Conservation (phyloP, 192 early-diverging fungal species). For the Coemansia sp. region DNA sequence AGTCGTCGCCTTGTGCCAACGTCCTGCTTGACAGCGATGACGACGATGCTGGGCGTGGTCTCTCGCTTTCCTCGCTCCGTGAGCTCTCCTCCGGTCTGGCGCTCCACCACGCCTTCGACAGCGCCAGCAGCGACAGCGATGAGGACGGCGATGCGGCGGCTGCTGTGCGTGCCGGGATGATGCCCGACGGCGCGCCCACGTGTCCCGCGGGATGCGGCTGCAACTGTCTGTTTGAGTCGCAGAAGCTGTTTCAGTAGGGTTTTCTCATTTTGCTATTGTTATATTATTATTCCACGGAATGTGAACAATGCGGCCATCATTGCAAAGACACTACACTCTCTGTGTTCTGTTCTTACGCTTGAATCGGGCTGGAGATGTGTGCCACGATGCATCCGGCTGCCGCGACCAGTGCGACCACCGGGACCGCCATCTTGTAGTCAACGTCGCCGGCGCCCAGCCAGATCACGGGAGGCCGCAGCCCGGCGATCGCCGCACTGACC, state of each 20-base stretch:
- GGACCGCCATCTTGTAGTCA: slow-evolving; percentile 82
- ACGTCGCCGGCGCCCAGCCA: slow-evolving; percentile 82
- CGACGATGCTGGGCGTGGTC: no score
- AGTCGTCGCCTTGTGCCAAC: no score
- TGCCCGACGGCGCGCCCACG: slow-evolving; percentile 35
- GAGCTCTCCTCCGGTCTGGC: background rate
- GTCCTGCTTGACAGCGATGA: background rate
- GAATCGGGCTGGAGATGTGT: slow-evolving; percentile 24
- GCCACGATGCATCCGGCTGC: slow-evolving; percentile 26
- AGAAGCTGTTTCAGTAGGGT: slow-evolving; percentile 17
- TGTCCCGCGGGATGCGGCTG: slow-evolving; percentile 51
- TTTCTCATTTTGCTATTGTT: background rate
- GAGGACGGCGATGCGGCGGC: slow-evolving; percentile 12
- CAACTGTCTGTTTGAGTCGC: slow-evolving; percentile 43
- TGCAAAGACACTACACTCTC: no score
- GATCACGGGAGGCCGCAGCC: slow-evolving; percentile 66
- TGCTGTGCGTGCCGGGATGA: background rate
- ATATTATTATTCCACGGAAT: no score
- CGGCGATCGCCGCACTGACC: slow-evolving; percentile 61
- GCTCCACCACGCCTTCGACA: background rate
- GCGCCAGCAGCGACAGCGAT: slow-evolving; percentile 19
- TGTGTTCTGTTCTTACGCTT: no score
- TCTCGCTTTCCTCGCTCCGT: no score
- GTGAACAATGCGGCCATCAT: no score
- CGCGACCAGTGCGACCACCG: slow-evolving; percentile 62